Evolutionary conservation across 495 filamentous ascomycete genomes (phyloP), one percentile per base, ranked within the genome.

Genomic region (Lepraria neglecta): DNA sequence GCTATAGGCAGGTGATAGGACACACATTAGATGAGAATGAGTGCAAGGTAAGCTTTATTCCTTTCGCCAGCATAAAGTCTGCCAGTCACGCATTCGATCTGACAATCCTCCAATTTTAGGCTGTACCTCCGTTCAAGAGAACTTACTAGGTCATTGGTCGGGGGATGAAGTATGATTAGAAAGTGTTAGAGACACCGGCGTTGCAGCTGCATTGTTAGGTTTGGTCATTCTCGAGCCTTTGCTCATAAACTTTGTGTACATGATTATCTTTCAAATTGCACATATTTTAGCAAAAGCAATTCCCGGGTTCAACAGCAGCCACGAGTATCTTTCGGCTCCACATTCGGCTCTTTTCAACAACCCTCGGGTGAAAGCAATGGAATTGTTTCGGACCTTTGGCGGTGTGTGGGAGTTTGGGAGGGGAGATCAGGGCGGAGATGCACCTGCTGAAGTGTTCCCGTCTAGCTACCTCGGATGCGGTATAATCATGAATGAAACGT

Each of bases 1-100:
- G 78, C 60, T 95, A 96, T 79, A 80, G 91, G 73, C 77, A 77
- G 54, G 91, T 96, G 61, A 82, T 87, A 60, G 79, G 78, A 65
- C 81, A 80, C 62, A 95, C 91, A 21, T 78, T 96, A 65, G 91
- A 96, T 73, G 90, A 89, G 80, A 84, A 78, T 62, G 90, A 96
- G 81, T 96, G 91, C 83, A 86, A 87, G 79, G 53, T 56, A 43
- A 28, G 38, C 33, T 45, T 6, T 11, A 44, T 33, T 14, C 28
- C 48, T 12, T n/a, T 12, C 19, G 40, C 4, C 33, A 28, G 40
- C 6, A 58, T 7, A 33, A n/a, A 1, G 15, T 12, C 3, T 44
- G 5, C 40, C 40, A 9, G 30, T 5, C 7, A 44, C 24, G n/a
- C 15, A 17, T 1, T 53, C 21, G 42, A 31, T 53, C 53, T 56